Conservation (phyloP, 495 filamentous ascomycete species). For the Venustampulla echinocandica region DNA sequence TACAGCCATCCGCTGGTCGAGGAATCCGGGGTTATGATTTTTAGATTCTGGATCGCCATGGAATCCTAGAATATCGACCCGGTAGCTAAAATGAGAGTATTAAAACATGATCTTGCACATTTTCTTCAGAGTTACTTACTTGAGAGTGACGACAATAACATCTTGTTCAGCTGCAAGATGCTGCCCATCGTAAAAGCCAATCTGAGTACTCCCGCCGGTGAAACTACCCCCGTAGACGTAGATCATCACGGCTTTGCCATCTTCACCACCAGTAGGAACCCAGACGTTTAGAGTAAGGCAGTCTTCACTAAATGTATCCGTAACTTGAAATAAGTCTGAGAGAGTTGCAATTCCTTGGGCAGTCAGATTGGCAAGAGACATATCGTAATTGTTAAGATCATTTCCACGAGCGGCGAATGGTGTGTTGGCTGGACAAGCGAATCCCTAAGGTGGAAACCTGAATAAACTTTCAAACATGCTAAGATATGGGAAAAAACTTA, state of each 20-base stretch:
- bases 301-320: constrained; percentile 35
- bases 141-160: constrained; percentile 53
- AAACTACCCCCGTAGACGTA: constrained; percentile 34
- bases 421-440: constrained; percentile 9
- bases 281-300: constrained; percentile 47
- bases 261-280: constrained; percentile 27
- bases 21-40: constrained; percentile 30
- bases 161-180: constrained; percentile 36
- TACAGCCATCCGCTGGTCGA: constrained; percentile 40
- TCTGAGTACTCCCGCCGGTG: constrained; percentile 25
- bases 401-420: neutral
- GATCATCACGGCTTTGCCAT: constrained; percentile 27
- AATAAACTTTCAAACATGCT: no score
- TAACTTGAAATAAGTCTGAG: neutral
- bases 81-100: constrained; percentile 26
- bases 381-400: no score
- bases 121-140: constrained; percentile 20
- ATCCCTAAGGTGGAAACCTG: constrained; percentile 5
- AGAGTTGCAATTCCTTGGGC: constrained; percentile 1
- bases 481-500: no score
- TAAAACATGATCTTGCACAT: constrained; percentile 42
- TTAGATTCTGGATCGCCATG: constrained; percentile 30
- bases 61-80: constrained; percentile 44
- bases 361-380: constrained; percentile 17
- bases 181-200: constrained; percentile 32